Evolutionary conservation across 2,329 filamentous ascomycete species (phyloP), one percentile per base, ranked within the genome.

Genomic region (Colletotrichum euphorbiae): DNA sequence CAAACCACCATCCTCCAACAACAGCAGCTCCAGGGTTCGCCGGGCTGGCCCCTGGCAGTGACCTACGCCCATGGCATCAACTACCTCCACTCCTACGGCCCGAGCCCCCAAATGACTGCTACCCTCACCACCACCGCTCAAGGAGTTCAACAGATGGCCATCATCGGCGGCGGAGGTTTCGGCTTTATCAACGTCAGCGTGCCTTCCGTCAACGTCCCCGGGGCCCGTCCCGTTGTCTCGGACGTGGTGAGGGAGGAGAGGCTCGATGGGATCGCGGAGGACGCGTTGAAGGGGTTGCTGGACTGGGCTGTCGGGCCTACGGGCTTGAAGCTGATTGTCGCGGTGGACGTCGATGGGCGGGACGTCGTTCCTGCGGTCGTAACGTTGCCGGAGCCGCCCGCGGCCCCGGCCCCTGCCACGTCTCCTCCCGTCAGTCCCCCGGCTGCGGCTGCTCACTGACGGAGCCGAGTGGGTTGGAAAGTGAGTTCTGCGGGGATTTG

Each of bases 21-120:
- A 17, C 48, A 13, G n/a, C 62, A 43, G 15, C 54, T 38, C 9
- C 6, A 36, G 43, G 38, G 21, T 2, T 17, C 1, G 21, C 55
- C 48, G 1, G 50, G 5, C 9, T 62, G 45, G 54, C 67, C 56
- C 3, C 11, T 69, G 15, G 67, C 57, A 0, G 9, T 67, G n/a
- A 67, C 62, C 4, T 67, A 62, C 38, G 45, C 56, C 4, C 21
- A 17, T n/a, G 67, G 62, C 24, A 33, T 50, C n/a, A 69, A 69
- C 28, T 52, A 67, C 28, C 50, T 69, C 6, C 56, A 67, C 43
- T 42, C 62, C 0, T 67, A 69, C 56, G 19, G 62, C 8, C 60
- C 65, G 42, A 8, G n/a, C 42, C 3, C 8, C 38, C 24, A 57
- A 12, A 11, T 15, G 42, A 4, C 33, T 19, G 13, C n/a, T 15